Conservation (phyloP, 2,329 filamentous ascomycete genomes). For the Trichoderma endophyticum region DNA sequence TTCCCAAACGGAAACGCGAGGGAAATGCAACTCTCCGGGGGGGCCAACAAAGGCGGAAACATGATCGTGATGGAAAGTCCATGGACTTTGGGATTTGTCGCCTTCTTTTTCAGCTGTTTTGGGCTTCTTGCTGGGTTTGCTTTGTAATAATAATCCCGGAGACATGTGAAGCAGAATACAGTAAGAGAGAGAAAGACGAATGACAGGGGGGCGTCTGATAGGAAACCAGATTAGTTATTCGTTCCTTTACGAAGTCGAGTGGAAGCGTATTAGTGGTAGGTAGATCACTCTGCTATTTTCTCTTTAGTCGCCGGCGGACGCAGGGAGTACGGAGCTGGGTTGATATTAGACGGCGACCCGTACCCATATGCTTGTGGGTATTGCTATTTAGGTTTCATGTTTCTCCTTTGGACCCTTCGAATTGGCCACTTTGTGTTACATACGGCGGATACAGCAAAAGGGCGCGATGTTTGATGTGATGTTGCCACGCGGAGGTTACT, state of each 20-base stretch:
- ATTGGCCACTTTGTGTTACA: not conserved
- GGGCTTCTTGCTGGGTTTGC: not conserved
- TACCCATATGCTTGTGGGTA: not conserved
- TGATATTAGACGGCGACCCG: not conserved
- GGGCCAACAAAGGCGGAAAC: not conserved
- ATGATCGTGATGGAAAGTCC: constrained; percentile 3
- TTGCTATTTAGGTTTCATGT: not conserved
- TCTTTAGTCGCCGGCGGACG: not conserved
- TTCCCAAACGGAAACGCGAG: not conserved
- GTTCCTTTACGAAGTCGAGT: not conserved
- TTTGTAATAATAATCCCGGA: not conserved
- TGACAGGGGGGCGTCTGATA: not conserved
- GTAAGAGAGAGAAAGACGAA: not conserved
- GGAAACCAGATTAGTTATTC: not conserved
- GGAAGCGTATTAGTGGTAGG: not conserved
- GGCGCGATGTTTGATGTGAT: not conserved
- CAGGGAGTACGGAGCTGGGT: not conserved
- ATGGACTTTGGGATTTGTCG: not conserved
- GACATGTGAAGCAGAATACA: not conserved
- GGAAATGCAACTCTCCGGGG: not conserved
- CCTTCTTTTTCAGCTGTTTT: not conserved
- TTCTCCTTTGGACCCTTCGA: not conserved
- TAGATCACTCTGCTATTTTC: not conserved
- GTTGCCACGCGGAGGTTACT: too few species aligned
- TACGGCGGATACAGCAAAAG: not conserved